Conservation (phyloP, 768 basidiomycete species). For the Tephrocybe sp. region DNA sequence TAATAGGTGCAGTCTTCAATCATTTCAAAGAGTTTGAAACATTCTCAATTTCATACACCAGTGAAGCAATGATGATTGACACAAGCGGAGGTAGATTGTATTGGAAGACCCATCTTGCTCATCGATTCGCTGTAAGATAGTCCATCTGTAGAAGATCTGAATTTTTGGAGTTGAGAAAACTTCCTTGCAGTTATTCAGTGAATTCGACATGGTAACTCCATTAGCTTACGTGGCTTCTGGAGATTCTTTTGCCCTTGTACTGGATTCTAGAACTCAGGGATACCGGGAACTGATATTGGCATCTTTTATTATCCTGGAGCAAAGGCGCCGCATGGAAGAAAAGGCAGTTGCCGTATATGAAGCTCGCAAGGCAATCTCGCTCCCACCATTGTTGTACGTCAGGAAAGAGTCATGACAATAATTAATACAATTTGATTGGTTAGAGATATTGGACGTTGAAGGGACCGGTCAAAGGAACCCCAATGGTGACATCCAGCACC, state of each 20-base stretch:
- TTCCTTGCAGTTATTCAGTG: constrained; percentile 7
- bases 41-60: too few species aligned
- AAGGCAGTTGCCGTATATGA: too few species aligned
- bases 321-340: constrained; percentile 6
- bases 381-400: background rate
- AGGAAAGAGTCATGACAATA: too few species aligned
- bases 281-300: constrained; percentile 7
- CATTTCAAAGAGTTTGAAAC: too few species aligned
- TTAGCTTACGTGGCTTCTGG: background rate
- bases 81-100: background rate
- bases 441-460: constrained; percentile 29
- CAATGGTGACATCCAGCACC: constrained; percentile 46
- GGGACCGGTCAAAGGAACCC: constrained; percentile 31
- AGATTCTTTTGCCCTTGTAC: background rate
- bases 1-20: constrained; percentile 9
- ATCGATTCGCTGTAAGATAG: constrained; percentile 6
- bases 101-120: constrained; percentile 4
- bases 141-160: too few species aligned
- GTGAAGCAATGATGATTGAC: background rate
- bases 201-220: background rate
- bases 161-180: too few species aligned
- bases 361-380: background rate
- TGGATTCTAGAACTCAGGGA: constrained; percentile 5
- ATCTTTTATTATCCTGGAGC: constrained; percentile 9
- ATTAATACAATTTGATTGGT: background rate